A percentile compares a stretch with the other conserved stretches of the same genome.
These are phyloP conservation scores for Aspergillus costaricaensis DNA, from an alignment of 2,329 filamentous ascomycete genomes.

Conservation along the genomic window DNA sequence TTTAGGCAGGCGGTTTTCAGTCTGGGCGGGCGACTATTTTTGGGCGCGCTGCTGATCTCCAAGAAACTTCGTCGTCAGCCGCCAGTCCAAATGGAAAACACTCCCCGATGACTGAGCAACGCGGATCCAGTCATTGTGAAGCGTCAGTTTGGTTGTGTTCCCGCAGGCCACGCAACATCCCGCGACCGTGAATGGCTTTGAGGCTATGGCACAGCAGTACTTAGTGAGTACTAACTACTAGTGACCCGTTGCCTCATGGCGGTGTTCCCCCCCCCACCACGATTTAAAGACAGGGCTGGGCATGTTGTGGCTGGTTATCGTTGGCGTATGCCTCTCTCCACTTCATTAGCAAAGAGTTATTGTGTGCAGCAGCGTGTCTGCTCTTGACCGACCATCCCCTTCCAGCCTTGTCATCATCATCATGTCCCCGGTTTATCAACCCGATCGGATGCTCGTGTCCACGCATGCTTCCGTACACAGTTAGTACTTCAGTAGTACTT, in stretches of 20 bases:
- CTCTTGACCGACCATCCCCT: background rate
- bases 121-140: background rate
- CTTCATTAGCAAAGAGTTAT: background rate
- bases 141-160: background rate
- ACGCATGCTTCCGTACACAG: background rate
- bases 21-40: slow-evolving; percentile 9
- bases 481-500: too few species aligned
- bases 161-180: background rate
- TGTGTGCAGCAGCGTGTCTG: too few species aligned
- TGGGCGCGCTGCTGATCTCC: slow-evolving; percentile 7
- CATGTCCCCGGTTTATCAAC: background rate
- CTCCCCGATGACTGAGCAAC: background rate
- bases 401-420: background rate
- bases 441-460: background rate
- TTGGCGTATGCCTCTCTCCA: background rate
- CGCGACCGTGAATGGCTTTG: background rate
- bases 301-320: background rate
- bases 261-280: background rate
- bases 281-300: background rate
- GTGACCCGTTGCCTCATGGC: background rate
- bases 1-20: slow-evolving; percentile 9
- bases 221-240: too few species aligned
- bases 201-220: too few species aligned
- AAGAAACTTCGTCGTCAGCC: background rate
- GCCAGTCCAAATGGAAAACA: background rate